Evolutionary conservation across 305 asterid genomes (phyloP).

Genomic region (Plantago coronopus): DNA sequence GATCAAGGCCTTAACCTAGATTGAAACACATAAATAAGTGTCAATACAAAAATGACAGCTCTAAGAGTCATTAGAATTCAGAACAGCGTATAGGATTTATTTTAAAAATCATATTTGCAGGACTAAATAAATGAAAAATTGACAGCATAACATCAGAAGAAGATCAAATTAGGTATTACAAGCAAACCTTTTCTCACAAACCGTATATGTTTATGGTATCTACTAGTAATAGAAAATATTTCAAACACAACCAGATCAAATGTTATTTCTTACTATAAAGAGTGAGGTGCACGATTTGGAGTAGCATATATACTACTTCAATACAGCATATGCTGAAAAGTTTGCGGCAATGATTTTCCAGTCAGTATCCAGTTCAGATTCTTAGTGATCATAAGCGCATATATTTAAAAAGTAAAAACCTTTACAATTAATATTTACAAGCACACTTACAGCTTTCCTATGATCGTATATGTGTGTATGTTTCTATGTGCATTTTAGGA

Average conservation of each 20-base stretch:
- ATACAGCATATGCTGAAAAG: neutral
- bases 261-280: neutral
- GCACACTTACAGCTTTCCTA: too few species aligned
- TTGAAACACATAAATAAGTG: slow-evolving; percentile 17
- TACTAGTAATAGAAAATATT: neutral
- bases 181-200: neutral
- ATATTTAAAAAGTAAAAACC: too few species aligned
- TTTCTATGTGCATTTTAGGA: neutral
- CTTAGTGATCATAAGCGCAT: too few species aligned
- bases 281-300: too few species aligned
- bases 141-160: slow-evolving; percentile 11
- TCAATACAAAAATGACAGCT: slow-evolving; percentile 15
- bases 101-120: slow-evolving; percentile 1
- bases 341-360: neutral
- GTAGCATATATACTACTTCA: neutral
- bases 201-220: too few species aligned
- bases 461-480: neutral
- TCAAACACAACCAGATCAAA: neutral
- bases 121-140: neutral
- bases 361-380: neutral
- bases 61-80: slow-evolving; percentile 5
- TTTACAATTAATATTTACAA: neutral
- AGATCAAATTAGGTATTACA: too few species aligned
- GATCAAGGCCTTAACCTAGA: slow-evolving; percentile 68
- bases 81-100: slow-evolving; percentile 7